These are phyloP conservation scores for Carnegiea gigantea DNA, from an alignment of 179 eudicot genomes.

Conservation along the genomic window DNA sequence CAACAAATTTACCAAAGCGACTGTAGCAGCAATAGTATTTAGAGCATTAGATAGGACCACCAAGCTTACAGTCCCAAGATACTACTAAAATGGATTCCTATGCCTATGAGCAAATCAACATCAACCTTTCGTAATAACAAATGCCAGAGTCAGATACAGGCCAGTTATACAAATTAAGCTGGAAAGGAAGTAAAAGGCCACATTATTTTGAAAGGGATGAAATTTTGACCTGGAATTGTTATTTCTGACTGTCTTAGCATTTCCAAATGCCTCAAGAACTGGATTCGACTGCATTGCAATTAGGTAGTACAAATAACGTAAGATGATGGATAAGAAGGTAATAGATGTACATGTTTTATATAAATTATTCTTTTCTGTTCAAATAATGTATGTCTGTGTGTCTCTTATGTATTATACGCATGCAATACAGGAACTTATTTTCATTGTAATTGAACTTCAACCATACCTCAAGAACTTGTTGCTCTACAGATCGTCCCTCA, in stretches of 20 bases:
- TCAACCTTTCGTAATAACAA: neutral
- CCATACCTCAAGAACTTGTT: constrained; percentile 98
- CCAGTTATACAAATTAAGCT: neutral
- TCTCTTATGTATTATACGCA: neutral
- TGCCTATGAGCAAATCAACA: constrained; percentile 6
- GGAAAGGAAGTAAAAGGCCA: neutral
- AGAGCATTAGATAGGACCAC: constrained; percentile 9
- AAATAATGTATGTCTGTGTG: neutral
- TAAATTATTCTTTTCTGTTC: neutral
- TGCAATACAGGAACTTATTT: neutral
- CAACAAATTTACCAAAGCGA: constrained; percentile 98
- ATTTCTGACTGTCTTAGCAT: constrained; percentile 91
- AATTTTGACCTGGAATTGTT: constrained; percentile 77
- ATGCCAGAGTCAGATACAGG: neutral
- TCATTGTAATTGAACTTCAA: neutral
- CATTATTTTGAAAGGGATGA: constrained; percentile 9
- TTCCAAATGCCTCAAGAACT: constrained; percentile 93
- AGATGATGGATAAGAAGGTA: neutral
- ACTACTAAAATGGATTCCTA: neutral
- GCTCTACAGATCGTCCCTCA: constrained; percentile 97
- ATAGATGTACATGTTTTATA: neutral
- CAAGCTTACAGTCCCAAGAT: neutral
- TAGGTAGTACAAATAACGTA: neutral
- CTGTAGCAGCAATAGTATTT: constrained; percentile 47
- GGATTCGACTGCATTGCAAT: constrained; percentile 81